These are phyloP conservation scores for Phlebiopsis flavidoalba DNA, from an alignment of 768 basidiomycete species.

Conservation along the genomic window DNA sequence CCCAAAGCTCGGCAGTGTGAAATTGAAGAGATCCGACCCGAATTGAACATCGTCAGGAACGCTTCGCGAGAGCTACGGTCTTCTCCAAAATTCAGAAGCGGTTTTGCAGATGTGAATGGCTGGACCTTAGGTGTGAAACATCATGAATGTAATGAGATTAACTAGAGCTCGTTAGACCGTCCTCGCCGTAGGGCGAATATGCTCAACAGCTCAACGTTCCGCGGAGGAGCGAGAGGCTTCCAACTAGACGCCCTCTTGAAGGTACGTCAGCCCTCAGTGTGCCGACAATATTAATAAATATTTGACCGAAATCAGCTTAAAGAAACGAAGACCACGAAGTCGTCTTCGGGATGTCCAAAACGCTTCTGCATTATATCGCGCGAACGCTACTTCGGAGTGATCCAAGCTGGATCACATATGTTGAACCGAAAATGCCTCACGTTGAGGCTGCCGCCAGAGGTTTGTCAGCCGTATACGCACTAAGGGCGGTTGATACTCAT, in stretches of 20 bases:
- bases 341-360: conserved; percentile 70
- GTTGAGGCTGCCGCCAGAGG: conserved; percentile 81
- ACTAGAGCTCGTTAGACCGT: conserved; percentile 45
- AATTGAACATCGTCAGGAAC: conserved; percentile 65
- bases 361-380: conserved; percentile 88
- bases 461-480: conserved; percentile 28
- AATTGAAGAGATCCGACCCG: conserved; percentile 78
- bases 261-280: conserved; percentile 34
- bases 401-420: conserved; percentile 60
- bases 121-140: neutral
- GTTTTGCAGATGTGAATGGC: conserved; percentile 57
- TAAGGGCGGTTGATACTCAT: neutral
- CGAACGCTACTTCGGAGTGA: conserved; percentile 65
- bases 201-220: conserved; percentile 76
- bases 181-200: conserved; percentile 74
- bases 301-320: conserved; percentile 48
- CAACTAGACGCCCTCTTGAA: conserved; percentile 77
- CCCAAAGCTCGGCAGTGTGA: conserved; percentile 80
- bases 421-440: conserved; percentile 76
- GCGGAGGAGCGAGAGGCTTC: conserved; percentile 83
- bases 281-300: too few relatives aligned
- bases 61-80: conserved; percentile 66
- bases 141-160: neutral
- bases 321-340: conserved; percentile 75
- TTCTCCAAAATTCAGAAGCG: conserved; percentile 60